Percentiles rank a stretch among this genome's conserved stretches.
phyloP scores from a whole-genome alignment of 1,139 yeast species.

The Yamadazyma siamensis region DNA sequence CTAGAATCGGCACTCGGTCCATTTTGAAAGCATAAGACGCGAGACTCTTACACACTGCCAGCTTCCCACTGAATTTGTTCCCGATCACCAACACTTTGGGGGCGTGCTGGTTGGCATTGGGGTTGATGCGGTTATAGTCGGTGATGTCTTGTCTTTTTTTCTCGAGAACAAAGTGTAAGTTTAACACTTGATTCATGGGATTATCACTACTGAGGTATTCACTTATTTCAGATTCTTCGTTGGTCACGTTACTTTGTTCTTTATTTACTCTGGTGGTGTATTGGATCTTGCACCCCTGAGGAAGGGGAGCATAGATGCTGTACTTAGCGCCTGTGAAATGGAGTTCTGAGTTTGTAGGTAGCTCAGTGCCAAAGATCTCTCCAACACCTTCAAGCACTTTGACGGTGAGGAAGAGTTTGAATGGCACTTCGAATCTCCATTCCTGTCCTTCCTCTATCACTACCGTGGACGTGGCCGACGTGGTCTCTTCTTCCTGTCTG shows the following conservation, averaged over 20 bases:
- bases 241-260: constrained; percentile 31
- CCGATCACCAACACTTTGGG: constrained; percentile 80
- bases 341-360: constrained; percentile 68
- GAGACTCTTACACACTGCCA: constrained; percentile 67
- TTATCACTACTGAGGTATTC: constrained; percentile 74
- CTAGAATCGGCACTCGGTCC: constrained; percentile 60
- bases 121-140: constrained; percentile 22
- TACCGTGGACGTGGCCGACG: constrained; percentile 5
- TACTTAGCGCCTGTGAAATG: constrained; percentile 55
- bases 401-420: constrained; percentile 53
- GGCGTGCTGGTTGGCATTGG: constrained; percentile 25
- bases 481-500: constrained; percentile 4
- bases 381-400: constrained; percentile 68
- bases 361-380: constrained; percentile 90
- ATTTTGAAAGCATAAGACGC: constrained; percentile 74
- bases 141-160: constrained; percentile 44
- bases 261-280: constrained; percentile 48
- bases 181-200: constrained; percentile 59
- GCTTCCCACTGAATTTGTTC: constrained; percentile 69
- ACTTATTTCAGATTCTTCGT: constrained; percentile 32
- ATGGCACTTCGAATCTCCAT: constrained; percentile 81
- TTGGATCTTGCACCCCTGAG: constrained; percentile 47
- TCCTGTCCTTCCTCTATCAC: constrained; percentile 43
- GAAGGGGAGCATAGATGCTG: constrained; percentile 58
- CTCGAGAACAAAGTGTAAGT: constrained; percentile 76